Evolutionary conservation across 768 basidiomycete genomes (phyloP).

Genomic region (Myochromella boudieri): DNA sequence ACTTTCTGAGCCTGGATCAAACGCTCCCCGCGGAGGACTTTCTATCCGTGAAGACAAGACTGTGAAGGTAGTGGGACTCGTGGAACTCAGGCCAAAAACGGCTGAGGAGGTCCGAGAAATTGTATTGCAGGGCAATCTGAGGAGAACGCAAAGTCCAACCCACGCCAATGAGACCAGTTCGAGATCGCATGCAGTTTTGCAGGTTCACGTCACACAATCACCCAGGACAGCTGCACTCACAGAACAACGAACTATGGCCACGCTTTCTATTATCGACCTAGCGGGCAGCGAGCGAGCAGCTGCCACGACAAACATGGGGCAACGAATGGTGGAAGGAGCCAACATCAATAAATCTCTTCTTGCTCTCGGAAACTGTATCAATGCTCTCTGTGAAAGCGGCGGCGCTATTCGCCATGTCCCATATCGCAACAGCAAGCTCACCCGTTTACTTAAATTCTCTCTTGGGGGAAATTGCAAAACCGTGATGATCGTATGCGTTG

Average conservation of each 20-base stretch:
- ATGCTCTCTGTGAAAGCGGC: slow-evolving; percentile 94
- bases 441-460: slow-evolving; percentile 95
- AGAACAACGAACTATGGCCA: slow-evolving; percentile 82
- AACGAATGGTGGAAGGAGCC: slow-evolving; percentile 97
- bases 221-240: slow-evolving; percentile 84
- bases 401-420: slow-evolving; percentile 88
- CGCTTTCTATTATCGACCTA: slow-evolving; percentile 96
- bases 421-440: slow-evolving; percentile 98
- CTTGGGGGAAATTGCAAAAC: slow-evolving; percentile 99
- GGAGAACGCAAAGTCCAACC: slow-evolving; percentile 90
- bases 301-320: slow-evolving; percentile 95
- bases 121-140: slow-evolving; percentile 84
- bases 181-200: slow-evolving; percentile 95
- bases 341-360: slow-evolving; percentile 99
- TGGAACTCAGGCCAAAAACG: slow-evolving; percentile 74
- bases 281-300: slow-evolving; percentile 97
- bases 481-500: slow-evolving; percentile 98
- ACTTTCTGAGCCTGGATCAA: slow-evolving; percentile 69
- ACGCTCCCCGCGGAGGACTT: slow-evolving; percentile 75
- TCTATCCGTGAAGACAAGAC: slow-evolving; percentile 93
- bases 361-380: slow-evolving; percentile 97
- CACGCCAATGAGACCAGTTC: slow-evolving; percentile 97
- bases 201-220: slow-evolving; percentile 89
- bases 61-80: slow-evolving; percentile 86
- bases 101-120: slow-evolving; percentile 95